A percentile compares a stretch with the other conserved stretches of the same genome.
Evolutionary conservation across 495 filamentous ascomycete genomes (phyloP).

Genomic region (Podospora pseudoanserina): DNA sequence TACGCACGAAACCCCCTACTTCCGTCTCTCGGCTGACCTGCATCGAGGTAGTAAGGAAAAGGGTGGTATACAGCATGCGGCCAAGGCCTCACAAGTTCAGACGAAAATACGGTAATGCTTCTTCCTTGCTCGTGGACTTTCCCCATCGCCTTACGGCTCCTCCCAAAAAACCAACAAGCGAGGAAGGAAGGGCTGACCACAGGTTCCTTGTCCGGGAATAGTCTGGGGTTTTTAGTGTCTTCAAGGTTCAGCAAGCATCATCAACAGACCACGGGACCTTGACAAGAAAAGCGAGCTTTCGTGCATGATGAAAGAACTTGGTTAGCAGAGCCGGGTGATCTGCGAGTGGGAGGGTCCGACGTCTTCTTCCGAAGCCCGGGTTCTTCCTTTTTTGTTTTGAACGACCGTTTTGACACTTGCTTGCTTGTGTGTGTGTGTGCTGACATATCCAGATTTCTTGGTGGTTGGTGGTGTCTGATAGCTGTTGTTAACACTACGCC

Average conservation of each 20-base stretch:
- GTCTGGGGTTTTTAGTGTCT: not conserved
- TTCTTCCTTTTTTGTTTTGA: not conserved
- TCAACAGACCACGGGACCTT: not conserved
- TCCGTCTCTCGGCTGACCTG: not conserved
- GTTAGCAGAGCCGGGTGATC: slow-evolving; percentile 3
- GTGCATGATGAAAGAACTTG: not conserved
- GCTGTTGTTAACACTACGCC: not conserved
- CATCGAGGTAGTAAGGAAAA: not conserved
- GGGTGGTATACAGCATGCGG: too few species aligned
- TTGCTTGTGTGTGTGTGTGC: not conserved
- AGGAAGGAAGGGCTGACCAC: not conserved
- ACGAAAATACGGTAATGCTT: too few species aligned
- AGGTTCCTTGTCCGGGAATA: not conserved
- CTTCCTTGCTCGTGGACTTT: too few species aligned
- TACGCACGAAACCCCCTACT: not conserved
- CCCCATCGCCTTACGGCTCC: too few species aligned
- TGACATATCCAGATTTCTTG: slow-evolving; percentile 3
- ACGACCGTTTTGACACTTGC: not conserved
- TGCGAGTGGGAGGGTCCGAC: not conserved
- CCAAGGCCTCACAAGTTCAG: too few species aligned
- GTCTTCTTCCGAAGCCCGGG: not conserved
- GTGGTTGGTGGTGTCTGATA: not conserved
- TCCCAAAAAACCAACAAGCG: not conserved
- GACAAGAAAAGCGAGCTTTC: not conserved
- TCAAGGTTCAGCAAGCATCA: not conserved